These are phyloP conservation scores for Capsicum chinense DNA, from an alignment of 257 asterid genomes.

Conservation along the genomic window DNA sequence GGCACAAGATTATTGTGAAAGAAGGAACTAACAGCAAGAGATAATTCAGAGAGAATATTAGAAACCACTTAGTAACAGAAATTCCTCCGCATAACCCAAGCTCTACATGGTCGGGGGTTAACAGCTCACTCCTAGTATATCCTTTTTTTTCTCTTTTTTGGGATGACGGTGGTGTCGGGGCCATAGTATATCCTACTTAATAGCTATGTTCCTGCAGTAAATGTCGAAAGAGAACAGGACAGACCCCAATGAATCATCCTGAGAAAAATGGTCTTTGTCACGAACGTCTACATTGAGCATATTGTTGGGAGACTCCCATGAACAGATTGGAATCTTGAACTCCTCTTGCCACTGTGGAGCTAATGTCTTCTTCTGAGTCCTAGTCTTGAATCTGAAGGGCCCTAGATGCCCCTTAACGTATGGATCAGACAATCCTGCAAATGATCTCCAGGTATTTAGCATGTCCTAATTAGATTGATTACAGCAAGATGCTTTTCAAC, in stretches of 20 bases:
- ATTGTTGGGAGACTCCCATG: slow-evolving; percentile 85
- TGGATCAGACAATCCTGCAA: slow-evolving; percentile 96
- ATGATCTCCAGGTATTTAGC: slow-evolving; percentile 14
- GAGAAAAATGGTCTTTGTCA: slow-evolving; percentile 74
- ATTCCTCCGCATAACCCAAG: neutral
- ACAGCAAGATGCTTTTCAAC: neutral
- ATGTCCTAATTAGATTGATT: slow-evolving; percentile 9
- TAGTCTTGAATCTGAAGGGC: slow-evolving; percentile 82
- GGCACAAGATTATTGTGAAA: neutral
- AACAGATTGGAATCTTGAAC: slow-evolving; percentile 80
- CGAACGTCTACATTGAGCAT: slow-evolving; percentile 66
- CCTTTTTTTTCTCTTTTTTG: neutral
- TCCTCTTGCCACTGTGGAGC: slow-evolving; percentile 96
- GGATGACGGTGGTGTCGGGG: neutral
- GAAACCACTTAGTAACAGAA: neutral
- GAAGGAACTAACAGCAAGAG: neutral
- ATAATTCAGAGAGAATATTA: neutral
- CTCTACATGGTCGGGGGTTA: neutral
- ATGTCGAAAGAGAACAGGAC: slow-evolving; percentile 29
- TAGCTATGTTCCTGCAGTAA: neutral
- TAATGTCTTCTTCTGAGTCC: slow-evolving; percentile 74
- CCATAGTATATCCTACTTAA: neutral
- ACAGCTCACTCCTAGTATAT: neutral
- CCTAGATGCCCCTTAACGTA: slow-evolving; percentile 88
- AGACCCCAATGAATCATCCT: slow-evolving; percentile 86